Conservation (phyloP, 306 rosid species). For the Malus asiatica region DNA sequence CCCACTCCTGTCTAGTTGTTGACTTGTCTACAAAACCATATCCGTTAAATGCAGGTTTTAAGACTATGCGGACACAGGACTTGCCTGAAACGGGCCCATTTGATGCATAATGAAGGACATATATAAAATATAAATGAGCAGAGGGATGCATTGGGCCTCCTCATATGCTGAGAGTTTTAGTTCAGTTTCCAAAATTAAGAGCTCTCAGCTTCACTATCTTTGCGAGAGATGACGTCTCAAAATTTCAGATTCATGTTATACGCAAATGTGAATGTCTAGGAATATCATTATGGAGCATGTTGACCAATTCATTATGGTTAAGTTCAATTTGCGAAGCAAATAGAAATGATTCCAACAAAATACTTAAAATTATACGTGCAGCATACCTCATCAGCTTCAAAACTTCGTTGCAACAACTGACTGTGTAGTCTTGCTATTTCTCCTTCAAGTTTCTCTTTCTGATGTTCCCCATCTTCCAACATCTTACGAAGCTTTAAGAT, state of each 20-base stretch:
- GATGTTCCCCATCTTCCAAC: constrained; percentile 63
- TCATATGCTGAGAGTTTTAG: neutral
- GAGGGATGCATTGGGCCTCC: neutral
- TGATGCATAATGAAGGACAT: neutral
- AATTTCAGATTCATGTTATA: neutral
- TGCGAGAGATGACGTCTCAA: neutral
- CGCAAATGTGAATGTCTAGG: neutral
- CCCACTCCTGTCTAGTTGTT: constrained; percentile 43
- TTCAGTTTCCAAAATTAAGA: neutral
- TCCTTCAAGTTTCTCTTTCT: constrained; percentile 76
- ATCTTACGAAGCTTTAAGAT: constrained; percentile 57
- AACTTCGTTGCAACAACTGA: constrained; percentile 77
- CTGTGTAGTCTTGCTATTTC: constrained; percentile 80
- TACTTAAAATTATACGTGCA: neutral
- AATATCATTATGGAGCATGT: neutral
- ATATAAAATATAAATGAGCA: neutral
- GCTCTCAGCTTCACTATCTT: neutral
- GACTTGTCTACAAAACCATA: constrained; percentile 54
- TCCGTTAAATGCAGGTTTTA: neutral
- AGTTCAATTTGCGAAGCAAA: neutral
- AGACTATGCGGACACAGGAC: too few relatives aligned
- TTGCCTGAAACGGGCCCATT: neutral
- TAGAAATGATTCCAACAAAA: neutral
- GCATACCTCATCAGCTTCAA: constrained; percentile 78
- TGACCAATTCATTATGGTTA: neutral